A percentile compares a stretch with the other conserved stretches of the same genome.
Evolutionary conservation across 495 filamentous ascomycete species (phyloP).

Genomic region (Cercophora sp.): DNA sequence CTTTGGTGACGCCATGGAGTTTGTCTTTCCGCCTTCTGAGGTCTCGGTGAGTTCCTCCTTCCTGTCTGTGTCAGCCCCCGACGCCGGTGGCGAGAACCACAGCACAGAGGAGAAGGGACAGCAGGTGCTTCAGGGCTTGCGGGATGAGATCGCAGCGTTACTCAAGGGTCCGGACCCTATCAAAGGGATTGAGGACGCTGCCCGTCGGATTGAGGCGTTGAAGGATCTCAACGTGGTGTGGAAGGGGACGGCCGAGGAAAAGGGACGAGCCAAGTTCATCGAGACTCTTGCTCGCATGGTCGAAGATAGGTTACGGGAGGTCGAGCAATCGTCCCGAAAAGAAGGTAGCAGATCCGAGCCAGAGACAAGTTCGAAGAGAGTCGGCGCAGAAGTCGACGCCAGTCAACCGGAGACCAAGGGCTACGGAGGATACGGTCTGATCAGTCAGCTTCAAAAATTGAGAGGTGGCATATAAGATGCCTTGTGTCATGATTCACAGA

Average conservation of each 20-base stretch:
- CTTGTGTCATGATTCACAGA: background rate
- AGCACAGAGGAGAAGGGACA: conserved; percentile 76
- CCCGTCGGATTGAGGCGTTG: conserved; percentile 65
- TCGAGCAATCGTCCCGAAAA: conserved; percentile 32
- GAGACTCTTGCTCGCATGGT: conserved; percentile 67
- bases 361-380: conserved; percentile 16
- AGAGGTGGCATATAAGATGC: conserved; percentile 60
- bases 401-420: conserved; percentile 29
- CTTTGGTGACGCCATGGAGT: conserved; percentile 92
- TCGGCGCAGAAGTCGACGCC: conserved; percentile 11
- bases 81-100: conserved; percentile 57
- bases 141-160: conserved; percentile 65
- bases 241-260: conserved; percentile 92
- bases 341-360: background rate
- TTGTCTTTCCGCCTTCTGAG: conserved; percentile 80
- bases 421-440: conserved; percentile 65
- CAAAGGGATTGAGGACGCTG: conserved; percentile 64
- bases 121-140: conserved; percentile 62
- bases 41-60: conserved; percentile 69
- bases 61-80: conserved; percentile 75
- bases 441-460: conserved; percentile 75
- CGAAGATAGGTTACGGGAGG: conserved; percentile 50
- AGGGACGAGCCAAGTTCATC: conserved; percentile 74
- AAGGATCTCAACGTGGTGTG: conserved; percentile 72
- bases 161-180: conserved; percentile 49